phyloP scores from a whole-genome alignment of 2,329 filamentous ascomycete species.

The Penicillium sp. region DNA sequence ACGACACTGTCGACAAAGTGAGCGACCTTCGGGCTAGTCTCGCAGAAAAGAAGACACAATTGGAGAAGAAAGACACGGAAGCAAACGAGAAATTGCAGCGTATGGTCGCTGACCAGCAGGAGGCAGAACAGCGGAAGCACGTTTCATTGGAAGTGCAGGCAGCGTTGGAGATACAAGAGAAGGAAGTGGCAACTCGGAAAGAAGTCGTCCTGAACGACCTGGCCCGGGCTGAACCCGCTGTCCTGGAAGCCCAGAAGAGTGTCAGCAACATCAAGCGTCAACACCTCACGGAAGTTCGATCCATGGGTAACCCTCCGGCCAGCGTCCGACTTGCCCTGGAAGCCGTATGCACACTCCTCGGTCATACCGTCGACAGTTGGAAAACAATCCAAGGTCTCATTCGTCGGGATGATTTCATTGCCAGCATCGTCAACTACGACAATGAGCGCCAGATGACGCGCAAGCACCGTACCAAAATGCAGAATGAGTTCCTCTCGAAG shows the following conservation, averaged over 20 bases:
- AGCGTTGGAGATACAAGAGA: slow-evolving; percentile 83
- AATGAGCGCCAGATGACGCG: slow-evolving; percentile 94
- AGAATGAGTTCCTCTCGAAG: slow-evolving; percentile 84
- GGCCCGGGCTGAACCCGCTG: slow-evolving; percentile 86
- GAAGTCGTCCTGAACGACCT: slow-evolving; percentile 85
- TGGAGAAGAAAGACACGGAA: slow-evolving; percentile 90
- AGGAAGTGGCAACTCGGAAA: slow-evolving; percentile 76
- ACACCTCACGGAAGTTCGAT: slow-evolving; percentile 94
- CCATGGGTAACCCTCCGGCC: slow-evolving; percentile 87
- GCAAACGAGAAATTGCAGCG: slow-evolving; percentile 96
- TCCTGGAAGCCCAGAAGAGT: slow-evolving; percentile 87
- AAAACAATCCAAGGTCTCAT: slow-evolving; percentile 86
- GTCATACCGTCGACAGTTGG: slow-evolving; percentile 87
- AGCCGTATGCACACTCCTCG: slow-evolving; percentile 91
- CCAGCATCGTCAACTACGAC: slow-evolving; percentile 95
- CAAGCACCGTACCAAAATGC: slow-evolving; percentile 78
- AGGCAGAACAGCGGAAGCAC: slow-evolving; percentile 87
- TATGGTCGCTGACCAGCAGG: slow-evolving; percentile 93
- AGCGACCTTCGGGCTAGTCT: slow-evolving; percentile 85
- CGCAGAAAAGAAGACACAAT: slow-evolving; percentile 87
- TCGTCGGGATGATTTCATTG: slow-evolving; percentile 92
- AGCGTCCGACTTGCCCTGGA: slow-evolving; percentile 91
- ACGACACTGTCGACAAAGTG: slow-evolving; percentile 96
- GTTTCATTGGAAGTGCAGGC: slow-evolving; percentile 85
- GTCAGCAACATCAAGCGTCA: slow-evolving; percentile 98